phyloP scores from a whole-genome alignment of 495 filamentous ascomycete species.

The Aspergillus leporis region DNA sequence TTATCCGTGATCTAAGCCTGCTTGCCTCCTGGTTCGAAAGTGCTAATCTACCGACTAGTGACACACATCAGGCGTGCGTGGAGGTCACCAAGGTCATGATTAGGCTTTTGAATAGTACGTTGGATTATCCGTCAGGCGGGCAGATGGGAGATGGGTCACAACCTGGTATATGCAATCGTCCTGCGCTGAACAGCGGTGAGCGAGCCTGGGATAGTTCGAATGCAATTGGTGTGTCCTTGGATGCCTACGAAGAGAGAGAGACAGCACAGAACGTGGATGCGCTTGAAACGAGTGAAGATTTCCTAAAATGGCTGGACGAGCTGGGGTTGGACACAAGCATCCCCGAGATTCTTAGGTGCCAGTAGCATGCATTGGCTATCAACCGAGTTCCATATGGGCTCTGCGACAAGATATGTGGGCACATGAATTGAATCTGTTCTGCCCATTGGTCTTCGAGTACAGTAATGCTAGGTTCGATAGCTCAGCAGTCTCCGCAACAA shows the following conservation, averaged over 20 bases:
- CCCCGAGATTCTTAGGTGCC: neutral
- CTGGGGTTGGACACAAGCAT: constrained; percentile 3
- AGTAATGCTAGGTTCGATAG: neutral
- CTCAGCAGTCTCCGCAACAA: too few relatives aligned
- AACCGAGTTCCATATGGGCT: neutral
- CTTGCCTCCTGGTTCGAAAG: constrained; percentile 15
- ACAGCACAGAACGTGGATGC: neutral
- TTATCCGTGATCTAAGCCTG: constrained; percentile 15
- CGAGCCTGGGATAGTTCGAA: neutral
- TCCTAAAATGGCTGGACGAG: constrained; percentile 10
- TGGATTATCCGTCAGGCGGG: constrained; percentile 6
- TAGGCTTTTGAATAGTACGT: constrained; percentile 14
- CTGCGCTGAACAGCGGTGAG: neutral
- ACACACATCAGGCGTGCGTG: neutral
- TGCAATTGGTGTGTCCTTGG: neutral
- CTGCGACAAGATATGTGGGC: too few relatives aligned
- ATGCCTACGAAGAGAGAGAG: neutral
- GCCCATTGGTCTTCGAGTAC: neutral
- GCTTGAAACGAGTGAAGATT: constrained; percentile 3
- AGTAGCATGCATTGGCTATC: neutral
- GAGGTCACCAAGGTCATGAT: constrained; percentile 12
- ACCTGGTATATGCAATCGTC: neutral
- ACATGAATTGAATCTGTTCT: too few relatives aligned
- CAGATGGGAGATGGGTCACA: neutral
- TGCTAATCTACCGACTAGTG: neutral